Percentiles rank a stretch among this genome's conserved stretches.
phyloP scores from a whole-genome alignment of 805 yeast species.

The Metschnikowia continentalis region DNA sequence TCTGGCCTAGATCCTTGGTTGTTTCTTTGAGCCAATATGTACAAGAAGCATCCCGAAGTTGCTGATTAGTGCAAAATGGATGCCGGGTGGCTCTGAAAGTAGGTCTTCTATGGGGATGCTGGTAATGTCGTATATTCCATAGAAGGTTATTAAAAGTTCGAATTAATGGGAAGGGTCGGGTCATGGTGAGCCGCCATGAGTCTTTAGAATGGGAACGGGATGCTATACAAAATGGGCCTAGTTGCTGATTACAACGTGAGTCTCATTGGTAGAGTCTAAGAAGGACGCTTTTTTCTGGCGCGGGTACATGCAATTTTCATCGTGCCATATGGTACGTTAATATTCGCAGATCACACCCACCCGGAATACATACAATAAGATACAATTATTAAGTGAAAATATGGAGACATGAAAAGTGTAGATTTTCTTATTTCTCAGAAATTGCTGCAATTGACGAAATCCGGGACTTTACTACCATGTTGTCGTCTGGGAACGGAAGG shows the following conservation, averaged over 20 bases:
- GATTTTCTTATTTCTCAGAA: too few species aligned
- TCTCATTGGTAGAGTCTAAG: background rate
- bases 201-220: background rate
- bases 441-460: too few species aligned
- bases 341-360: background rate
- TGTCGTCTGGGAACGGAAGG: too few species aligned
- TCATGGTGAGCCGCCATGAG: slow-evolving; percentile 10
- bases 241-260: background rate
- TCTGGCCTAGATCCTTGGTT: slow-evolving; percentile 11
- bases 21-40: slow-evolving; percentile 16
- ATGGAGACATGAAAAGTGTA: too few species aligned
- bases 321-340: background rate
- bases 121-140: slow-evolving; percentile 15
- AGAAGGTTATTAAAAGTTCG: slow-evolving; percentile 10
- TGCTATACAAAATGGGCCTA: background rate
- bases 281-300: background rate
- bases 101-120: slow-evolving; percentile 10
- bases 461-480: too few species aligned
- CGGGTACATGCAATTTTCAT: background rate
- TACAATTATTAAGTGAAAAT: too few species aligned
- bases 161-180: slow-evolving; percentile 14
- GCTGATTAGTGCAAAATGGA: slow-evolving; percentile 16
- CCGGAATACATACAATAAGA: background rate
- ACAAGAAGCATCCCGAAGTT: slow-evolving; percentile 16
- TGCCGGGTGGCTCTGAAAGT: slow-evolving; percentile 14